Percentiles rank a stretch among this genome's conserved stretches.
Evolutionary conservation across 495 filamentous ascomycete genomes (phyloP).

Genomic region (Pyronema omphalodes): DNA sequence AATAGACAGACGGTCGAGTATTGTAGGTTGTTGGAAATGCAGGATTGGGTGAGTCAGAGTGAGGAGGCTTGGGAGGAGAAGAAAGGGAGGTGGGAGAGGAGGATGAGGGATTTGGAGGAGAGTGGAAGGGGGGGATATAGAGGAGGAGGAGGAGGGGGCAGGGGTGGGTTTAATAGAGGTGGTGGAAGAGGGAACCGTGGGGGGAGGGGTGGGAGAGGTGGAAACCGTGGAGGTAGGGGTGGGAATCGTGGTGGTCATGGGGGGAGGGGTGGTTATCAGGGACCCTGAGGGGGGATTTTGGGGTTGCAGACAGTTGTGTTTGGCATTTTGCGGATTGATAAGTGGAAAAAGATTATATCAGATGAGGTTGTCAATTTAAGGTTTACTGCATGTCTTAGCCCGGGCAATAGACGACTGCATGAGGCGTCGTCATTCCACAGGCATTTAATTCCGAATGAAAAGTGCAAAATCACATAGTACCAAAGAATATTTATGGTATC

Average conservation of each 20-base stretch:
- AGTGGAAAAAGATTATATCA: too few species aligned
- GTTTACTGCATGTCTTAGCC: too few species aligned
- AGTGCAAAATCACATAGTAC: too few species aligned
- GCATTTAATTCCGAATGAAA: too few species aligned
- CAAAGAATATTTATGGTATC: too few species aligned
- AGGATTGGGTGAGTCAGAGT: slow-evolving; percentile 53
- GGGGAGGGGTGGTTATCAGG: slow-evolving; percentile 15
- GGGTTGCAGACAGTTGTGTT: too few species aligned
- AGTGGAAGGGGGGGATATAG: slow-evolving; percentile 16
- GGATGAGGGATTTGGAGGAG: background rate
- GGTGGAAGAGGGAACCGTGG: slow-evolving; percentile 19
- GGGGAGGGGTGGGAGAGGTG: slow-evolving; percentile 14
- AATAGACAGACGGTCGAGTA: slow-evolving; percentile 66
- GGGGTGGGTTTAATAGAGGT: slow-evolving; percentile 17
- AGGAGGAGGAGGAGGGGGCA: slow-evolving; percentile 22
- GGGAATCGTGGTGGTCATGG: slow-evolving; percentile 27
- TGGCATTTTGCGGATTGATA: too few species aligned
- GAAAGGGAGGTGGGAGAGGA: slow-evolving; percentile 26
- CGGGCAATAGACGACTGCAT: too few species aligned
- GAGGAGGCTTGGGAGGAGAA: slow-evolving; percentile 47
- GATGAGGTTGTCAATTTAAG: too few species aligned
- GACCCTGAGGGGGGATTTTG: too few species aligned
- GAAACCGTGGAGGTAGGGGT: slow-evolving; percentile 25
- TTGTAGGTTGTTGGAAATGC: slow-evolving; percentile 57
- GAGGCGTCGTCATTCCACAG: too few species aligned